Evolutionary conservation across 140 eudicot genomes (phyloP), one percentile per base, ranked within the genome.

Genomic region (Ambrosia hybrid): DNA sequence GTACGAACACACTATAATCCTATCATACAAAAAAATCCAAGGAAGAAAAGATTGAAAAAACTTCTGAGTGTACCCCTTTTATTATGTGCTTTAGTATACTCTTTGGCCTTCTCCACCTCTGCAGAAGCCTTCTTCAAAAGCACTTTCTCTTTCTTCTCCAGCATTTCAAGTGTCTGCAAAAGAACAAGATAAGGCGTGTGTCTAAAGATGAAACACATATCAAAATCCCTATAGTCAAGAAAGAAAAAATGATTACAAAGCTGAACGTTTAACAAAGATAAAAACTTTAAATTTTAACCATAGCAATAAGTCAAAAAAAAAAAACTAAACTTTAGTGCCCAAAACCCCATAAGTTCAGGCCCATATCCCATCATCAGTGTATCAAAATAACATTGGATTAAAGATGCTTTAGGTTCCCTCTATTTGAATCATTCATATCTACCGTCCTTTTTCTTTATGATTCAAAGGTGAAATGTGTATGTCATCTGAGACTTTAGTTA

Each of bases 71-170:
- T 79, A 83, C 87, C 84, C 63, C 69, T 71, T 67, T 79, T 83
- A 56, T 83, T 79, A 65, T 83, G 79, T 9, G 71, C 79, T 79
- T 72, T 71, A 15, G 79, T 79, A 56, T 66, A 83, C 39, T 83
- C 84, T 76, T 79, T 79, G 53, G 87, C 87, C 79, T 76, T 83
- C 61, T 79, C 84, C 43, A 83, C 79, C 67, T 83, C 87, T 6
- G 71, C 78, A 72, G 73, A 64, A 52, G 77, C 87, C 81, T 83
- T 83, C 79, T 83, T 83, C 71, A 67, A 33, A 34, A 79, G 81
- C 14, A 79, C 84, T 60, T 43, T 76, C 46, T 83, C 87, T 74
- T 83, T 83, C 79, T 83, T 83, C 78, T 83, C 87, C 41, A 83
- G 73, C 84, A 79, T 79, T 75, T 83, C 87, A 79, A 83, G 87